Evolutionary conservation across 352 stramenopile genomes (phyloP).

Genomic region (Phytophthora hybrid): DNA sequence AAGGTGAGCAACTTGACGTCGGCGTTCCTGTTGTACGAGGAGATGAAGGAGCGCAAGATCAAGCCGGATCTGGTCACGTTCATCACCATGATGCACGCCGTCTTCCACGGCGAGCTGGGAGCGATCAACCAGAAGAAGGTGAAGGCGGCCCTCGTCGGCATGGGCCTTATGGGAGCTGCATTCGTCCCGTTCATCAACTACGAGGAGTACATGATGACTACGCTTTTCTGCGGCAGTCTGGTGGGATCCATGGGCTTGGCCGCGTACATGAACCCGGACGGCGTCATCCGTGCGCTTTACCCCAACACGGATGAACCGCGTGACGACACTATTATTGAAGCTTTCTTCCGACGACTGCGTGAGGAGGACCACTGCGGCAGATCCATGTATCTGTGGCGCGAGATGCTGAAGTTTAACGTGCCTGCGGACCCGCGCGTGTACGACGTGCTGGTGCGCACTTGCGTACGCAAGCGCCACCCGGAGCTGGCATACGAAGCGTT

Average conservation of each 20-base stretch:
- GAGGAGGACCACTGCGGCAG: constrained; percentile 87
- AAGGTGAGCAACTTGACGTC: constrained; percentile 74
- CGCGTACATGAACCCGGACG: constrained; percentile 87
- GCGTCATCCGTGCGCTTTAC: constrained; percentile 81
- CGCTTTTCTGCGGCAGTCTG: constrained; percentile 77
- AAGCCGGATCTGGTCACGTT: constrained; percentile 79
- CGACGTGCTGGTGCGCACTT: constrained; percentile 84
- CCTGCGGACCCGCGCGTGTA: constrained; percentile 75
- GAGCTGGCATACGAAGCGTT: constrained; percentile 79
- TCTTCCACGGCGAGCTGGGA: constrained; percentile 82
- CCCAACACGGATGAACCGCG: constrained; percentile 79
- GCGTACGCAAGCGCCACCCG: constrained; percentile 85
- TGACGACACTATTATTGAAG: constrained; percentile 73
- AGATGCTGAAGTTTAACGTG: constrained; percentile 82
- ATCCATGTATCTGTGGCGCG: constrained; percentile 87
- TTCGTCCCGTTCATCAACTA: constrained; percentile 81
- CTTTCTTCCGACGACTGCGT: constrained; percentile 84
- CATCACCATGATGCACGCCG: constrained; percentile 90
- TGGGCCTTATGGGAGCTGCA: constrained; percentile 62
- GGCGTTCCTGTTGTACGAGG: constrained; percentile 86
- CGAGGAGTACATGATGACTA: constrained; percentile 75
- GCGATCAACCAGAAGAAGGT: constrained; percentile 74
- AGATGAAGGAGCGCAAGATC: constrained; percentile 85
- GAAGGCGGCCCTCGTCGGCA: constrained; percentile 64
- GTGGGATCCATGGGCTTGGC: constrained; percentile 85